These are phyloP conservation scores for Avena insularis DNA, from an alignment of 176 grass and related monocot genomes.

Conservation along the genomic window DNA sequence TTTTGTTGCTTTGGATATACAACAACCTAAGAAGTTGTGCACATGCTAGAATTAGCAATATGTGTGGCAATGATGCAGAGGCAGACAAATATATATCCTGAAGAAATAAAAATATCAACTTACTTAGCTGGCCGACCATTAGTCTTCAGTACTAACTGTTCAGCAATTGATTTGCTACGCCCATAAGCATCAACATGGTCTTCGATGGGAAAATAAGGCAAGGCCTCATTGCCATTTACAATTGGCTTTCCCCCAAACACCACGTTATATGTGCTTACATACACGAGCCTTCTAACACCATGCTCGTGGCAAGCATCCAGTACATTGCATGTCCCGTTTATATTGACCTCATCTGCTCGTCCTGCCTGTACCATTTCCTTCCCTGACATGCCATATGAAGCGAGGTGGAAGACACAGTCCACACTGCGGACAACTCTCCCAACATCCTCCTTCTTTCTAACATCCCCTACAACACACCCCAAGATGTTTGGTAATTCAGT, in stretches of 20 bases:
- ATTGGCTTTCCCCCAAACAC: slow-evolving; percentile 86
- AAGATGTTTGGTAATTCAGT: neutral
- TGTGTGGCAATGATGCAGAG: neutral
- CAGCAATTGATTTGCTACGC: slow-evolving; percentile 83
- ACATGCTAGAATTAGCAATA: neutral
- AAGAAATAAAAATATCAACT: slow-evolving; percentile 31
- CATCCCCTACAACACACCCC: slow-evolving; percentile 55
- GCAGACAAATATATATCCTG: neutral
- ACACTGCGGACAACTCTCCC: slow-evolving; percentile 51
- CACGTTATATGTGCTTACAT: slow-evolving; percentile 91
- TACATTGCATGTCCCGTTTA: slow-evolving; percentile 88
- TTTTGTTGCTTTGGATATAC: neutral
- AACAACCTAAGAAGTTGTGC: neutral
- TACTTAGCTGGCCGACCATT: slow-evolving; percentile 82
- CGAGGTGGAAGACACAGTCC: slow-evolving; percentile 87
- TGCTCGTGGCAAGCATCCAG: slow-evolving; percentile 75
- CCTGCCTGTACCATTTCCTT: slow-evolving; percentile 86
- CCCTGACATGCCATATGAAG: slow-evolving; percentile 96
- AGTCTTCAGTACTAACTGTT: slow-evolving; percentile 87
- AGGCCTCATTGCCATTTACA: slow-evolving; percentile 65
- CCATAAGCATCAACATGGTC: slow-evolving; percentile 89
- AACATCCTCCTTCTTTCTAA: slow-evolving; percentile 67
- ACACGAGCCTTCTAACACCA: slow-evolving; percentile 75
- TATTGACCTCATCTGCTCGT: slow-evolving; percentile 67
- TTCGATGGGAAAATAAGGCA: slow-evolving; percentile 87